Evolutionary conservation across 106 monocot species (phyloP).

Genomic region (Apostasia shenzhenica): DNA sequence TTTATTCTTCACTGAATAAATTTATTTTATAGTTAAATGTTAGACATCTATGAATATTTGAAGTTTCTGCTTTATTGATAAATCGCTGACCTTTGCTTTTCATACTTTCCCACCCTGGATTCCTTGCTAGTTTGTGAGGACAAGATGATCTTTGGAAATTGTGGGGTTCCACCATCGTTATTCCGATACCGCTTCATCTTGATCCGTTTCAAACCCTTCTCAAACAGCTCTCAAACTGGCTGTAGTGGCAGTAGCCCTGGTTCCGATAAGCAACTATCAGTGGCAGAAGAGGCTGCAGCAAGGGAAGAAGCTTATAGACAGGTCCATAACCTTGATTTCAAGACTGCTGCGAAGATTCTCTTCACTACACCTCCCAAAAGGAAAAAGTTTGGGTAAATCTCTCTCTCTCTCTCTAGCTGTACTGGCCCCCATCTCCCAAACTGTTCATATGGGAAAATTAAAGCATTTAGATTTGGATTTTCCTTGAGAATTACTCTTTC

Average conservation of each 20-base stretch:
- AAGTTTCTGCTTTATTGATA: too few relatives aligned
- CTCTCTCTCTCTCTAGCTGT: not conserved
- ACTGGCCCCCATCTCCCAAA: too few relatives aligned
- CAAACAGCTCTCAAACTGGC: not conserved
- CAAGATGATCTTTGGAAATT: not conserved
- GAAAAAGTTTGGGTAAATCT: conserved; percentile 63
- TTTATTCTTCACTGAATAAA: too few relatives aligned
- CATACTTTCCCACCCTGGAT: not conserved
- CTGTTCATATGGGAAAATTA: not conserved
- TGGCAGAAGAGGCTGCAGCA: conserved; percentile 6
- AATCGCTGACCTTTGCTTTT: not conserved
- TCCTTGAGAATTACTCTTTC: not conserved
- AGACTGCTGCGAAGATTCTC: conserved; percentile 61
- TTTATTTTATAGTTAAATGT: too few relatives aligned
- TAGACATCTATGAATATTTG: too few relatives aligned
- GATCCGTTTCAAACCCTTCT: not conserved
- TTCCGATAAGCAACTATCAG: not conserved
- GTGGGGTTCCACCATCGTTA: not conserved
- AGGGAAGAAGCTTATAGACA: conserved; percentile 43
- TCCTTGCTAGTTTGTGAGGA: not conserved
- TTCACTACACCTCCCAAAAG: conserved; percentile 58
- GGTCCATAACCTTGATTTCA: conserved; percentile 56
- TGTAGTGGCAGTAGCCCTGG: not conserved
- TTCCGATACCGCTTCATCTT: not conserved
- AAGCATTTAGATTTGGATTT: not conserved